phyloP scores from a whole-genome alignment of 2,329 filamentous ascomycete species.

The Aspergillus transmontanensis region DNA sequence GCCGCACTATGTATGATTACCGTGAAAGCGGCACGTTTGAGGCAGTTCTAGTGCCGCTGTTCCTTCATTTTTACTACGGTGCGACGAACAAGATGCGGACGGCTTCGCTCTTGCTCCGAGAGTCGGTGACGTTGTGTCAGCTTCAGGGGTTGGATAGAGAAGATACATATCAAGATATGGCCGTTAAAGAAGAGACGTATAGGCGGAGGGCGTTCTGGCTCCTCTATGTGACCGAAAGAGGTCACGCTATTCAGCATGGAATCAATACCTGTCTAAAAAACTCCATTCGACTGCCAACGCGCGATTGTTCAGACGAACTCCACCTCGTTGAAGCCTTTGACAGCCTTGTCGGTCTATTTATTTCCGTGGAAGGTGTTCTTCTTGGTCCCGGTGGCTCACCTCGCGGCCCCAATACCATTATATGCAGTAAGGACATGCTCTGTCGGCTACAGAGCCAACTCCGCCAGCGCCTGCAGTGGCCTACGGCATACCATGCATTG shows the following conservation, averaged over 20 bases:
- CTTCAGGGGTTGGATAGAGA: background rate
- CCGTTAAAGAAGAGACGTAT: background rate
- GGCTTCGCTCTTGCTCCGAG: background rate
- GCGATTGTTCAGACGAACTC: background rate
- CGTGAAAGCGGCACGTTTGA: background rate
- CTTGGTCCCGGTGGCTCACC: background rate
- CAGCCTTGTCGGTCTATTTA: background rate
- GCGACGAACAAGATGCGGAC: background rate
- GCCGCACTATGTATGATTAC: background rate
- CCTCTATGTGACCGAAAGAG: background rate
- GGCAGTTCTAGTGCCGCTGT: background rate
- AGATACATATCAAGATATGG: background rate
- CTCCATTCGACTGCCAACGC: background rate
- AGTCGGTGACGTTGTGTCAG: background rate
- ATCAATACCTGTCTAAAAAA: background rate
- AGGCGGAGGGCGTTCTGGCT: background rate
- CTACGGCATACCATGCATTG: background rate
- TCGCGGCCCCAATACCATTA: too few relatives aligned
- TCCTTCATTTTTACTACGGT: background rate
- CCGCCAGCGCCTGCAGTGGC: background rate
- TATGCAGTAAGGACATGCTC: background rate
- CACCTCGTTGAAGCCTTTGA: background rate
- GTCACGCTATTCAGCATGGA: background rate
- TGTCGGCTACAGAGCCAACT: background rate
- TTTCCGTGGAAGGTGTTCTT: background rate